Evolutionary conservation across 1,139 yeast species (phyloP).

Genomic region (Meyerozyma sp.): DNA sequence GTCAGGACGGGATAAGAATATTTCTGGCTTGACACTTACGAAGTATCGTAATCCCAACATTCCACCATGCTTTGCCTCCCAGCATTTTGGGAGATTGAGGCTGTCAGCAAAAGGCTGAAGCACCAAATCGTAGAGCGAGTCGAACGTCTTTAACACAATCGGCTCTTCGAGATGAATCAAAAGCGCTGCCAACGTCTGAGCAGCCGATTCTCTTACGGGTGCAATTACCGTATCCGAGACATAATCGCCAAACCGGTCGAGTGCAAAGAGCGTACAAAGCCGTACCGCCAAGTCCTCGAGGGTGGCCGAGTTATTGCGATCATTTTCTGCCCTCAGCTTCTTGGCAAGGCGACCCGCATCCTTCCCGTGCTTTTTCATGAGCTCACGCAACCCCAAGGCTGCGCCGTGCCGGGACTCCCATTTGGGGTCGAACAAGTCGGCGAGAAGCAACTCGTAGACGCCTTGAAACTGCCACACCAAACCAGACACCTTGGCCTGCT

Average conservation of each 20-base stretch:
- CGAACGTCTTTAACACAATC: constrained; percentile 55
- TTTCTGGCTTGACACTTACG: constrained; percentile 83
- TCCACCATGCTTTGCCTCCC: constrained; percentile 99
- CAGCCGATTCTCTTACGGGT: constrained; percentile 95
- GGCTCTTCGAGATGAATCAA: constrained; percentile 61
- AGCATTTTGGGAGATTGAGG: constrained; percentile 41
- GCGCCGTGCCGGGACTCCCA: constrained; percentile 99
- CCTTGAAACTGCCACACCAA: constrained; percentile 95
- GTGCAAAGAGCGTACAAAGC: constrained; percentile 78
- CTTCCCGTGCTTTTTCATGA: constrained; percentile 75
- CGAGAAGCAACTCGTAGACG: constrained; percentile 78
- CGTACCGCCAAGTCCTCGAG: constrained; percentile 88
- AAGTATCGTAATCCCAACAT: constrained; percentile 89
- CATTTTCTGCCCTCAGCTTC: constrained; percentile 56
- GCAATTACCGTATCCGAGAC: constrained; percentile 98
- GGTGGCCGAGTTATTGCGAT: constrained; percentile 57
- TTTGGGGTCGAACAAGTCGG: constrained; percentile 74
- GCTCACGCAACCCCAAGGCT: constrained; percentile 84
- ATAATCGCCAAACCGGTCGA: constrained; percentile 95
- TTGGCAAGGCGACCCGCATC: constrained; percentile 84
- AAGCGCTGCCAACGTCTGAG: constrained; percentile 89
- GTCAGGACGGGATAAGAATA: constrained; percentile 53
- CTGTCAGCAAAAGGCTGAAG: constrained; percentile 47
- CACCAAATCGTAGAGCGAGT: constrained; percentile 62
- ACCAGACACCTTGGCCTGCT: constrained; percentile 72